Conservation (phyloP, 352 stramenopile genomes). For the Phytophthora constricta region DNA sequence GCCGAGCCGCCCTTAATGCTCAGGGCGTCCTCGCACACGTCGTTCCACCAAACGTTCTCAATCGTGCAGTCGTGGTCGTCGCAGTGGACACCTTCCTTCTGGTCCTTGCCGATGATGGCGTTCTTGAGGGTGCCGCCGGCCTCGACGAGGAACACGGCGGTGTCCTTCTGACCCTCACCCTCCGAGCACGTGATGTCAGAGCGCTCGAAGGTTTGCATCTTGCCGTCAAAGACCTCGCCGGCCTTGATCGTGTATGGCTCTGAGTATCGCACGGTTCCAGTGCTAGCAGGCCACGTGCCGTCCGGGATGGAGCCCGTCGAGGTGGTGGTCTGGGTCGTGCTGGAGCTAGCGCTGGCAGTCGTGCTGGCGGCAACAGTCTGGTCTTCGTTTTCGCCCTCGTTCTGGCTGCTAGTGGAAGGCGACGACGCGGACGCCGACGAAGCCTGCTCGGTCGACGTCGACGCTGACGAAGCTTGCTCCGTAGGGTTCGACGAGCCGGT, state of each 20-base stretch:
- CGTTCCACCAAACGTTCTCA: too few relatives aligned
- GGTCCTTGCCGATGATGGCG: too few relatives aligned
- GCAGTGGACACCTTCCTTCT: too few relatives aligned
- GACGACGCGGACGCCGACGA: constrained; percentile 11
- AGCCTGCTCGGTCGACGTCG: constrained; percentile 6
- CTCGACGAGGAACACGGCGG: constrained; percentile 49
- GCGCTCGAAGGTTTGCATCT: constrained; percentile 67
- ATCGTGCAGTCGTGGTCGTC: too few relatives aligned
- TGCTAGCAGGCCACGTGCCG: too few relatives aligned
- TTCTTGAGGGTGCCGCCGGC: too few relatives aligned
- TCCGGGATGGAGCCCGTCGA: constrained; percentile 14
- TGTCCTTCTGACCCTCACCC: constrained; percentile 36
- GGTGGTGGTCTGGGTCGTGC: background rate
- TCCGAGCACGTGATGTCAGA: constrained; percentile 46
- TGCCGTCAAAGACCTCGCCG: too few relatives aligned
- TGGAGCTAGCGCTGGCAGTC: background rate
- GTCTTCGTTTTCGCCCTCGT: background rate
- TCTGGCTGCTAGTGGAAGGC: background rate
- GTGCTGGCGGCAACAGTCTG: background rate
- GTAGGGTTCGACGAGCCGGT: constrained; percentile 8
- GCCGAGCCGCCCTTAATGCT: constrained; percentile 33
- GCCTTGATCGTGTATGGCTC: too few relatives aligned
- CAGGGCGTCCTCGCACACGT: too few relatives aligned
- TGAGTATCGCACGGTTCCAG: too few relatives aligned
- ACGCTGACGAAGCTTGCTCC: constrained; percentile 9